A percentile compares a stretch with the other conserved stretches of the same genome.
phyloP scores from a whole-genome alignment of 108 stramenopile species.

The Cyclostephanos tholiformis region DNA sequence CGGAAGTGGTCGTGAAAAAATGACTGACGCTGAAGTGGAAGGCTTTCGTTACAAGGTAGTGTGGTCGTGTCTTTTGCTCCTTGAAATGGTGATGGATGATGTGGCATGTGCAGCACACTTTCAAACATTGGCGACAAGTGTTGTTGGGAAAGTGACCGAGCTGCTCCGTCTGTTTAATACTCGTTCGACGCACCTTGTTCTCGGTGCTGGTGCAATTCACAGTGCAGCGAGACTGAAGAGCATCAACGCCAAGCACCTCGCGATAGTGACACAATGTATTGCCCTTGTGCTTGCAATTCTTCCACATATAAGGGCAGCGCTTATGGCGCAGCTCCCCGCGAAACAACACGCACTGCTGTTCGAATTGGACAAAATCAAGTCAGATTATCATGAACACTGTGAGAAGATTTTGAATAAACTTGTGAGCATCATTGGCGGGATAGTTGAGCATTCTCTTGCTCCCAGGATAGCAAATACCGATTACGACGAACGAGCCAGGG shows the following conservation, averaged over 20 bases:
- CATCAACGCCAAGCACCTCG: constrained; percentile 95
- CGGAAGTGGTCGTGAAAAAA: constrained; percentile 50
- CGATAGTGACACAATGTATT: constrained; percentile 89
- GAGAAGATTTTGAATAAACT: constrained; percentile 95
- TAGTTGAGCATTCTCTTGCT: constrained; percentile 86
- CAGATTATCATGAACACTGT: constrained; percentile 88
- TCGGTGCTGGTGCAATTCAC: constrained; percentile 94
- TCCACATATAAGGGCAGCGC: constrained; percentile 91
- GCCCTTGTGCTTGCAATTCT: constrained; percentile 84
- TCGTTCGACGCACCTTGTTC: constrained; percentile 89
- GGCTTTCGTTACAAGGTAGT: constrained; percentile 88
- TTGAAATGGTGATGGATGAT: constrained; percentile 89
- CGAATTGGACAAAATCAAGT: constrained; percentile 91
- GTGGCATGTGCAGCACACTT: constrained; percentile 87
- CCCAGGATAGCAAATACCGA: constrained; percentile 67
- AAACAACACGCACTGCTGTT: constrained; percentile 91
- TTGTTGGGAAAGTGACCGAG: constrained; percentile 85
- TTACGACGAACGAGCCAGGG: constrained; percentile 69
- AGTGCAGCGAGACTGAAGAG: constrained; percentile 86
- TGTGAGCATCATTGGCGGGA: constrained; percentile 94
- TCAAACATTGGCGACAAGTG: constrained; percentile 82
- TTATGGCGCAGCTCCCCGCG: constrained; percentile 88
- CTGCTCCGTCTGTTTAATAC: constrained; percentile 92
- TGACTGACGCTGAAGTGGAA: constrained; percentile 80
- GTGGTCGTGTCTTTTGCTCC: constrained; percentile 92